Conservation (phyloP, 306 rosid genomes). For the Rosa lucieae region DNA sequence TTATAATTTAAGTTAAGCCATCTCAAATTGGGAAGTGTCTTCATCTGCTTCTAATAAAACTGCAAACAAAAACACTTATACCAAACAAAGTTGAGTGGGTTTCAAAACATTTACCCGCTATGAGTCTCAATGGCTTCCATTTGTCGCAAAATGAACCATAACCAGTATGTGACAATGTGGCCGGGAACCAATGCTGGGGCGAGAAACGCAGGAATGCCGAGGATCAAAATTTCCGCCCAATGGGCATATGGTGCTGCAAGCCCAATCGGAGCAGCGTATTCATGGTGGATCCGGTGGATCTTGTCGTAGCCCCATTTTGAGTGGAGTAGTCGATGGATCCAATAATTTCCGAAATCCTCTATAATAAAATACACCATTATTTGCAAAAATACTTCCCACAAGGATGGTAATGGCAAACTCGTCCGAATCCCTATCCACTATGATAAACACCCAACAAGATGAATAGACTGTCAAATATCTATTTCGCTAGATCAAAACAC, state of each 20-base stretch:
- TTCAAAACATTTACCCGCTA: slow-evolving; percentile 41
- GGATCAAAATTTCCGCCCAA: slow-evolving; percentile 56
- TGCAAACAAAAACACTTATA: background rate
- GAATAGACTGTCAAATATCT: background rate
- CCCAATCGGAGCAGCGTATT: slow-evolving; percentile 55
- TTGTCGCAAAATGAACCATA: slow-evolving; percentile 58
- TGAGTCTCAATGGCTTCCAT: slow-evolving; percentile 64
- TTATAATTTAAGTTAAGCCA: too few species aligned
- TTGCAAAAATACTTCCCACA: slow-evolving; percentile 41
- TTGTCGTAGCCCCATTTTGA: slow-evolving; percentile 50
- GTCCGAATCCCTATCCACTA: slow-evolving; percentile 59
- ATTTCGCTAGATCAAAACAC: background rate
- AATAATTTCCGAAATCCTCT: slow-evolving; percentile 55
- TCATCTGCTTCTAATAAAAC: background rate
- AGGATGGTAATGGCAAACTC: slow-evolving; percentile 47
- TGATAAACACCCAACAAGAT: background rate
- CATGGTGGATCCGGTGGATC: slow-evolving; percentile 65
- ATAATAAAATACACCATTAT: slow-evolving; percentile 42
- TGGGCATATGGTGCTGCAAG: slow-evolving; percentile 66
- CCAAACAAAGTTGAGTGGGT: background rate
- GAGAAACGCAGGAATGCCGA: slow-evolving; percentile 52
- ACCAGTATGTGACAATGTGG: slow-evolving; percentile 55
- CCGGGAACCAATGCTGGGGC: slow-evolving; percentile 62
- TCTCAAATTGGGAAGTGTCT: too few species aligned
- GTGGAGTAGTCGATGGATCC: slow-evolving; percentile 61